Base-by-base conservation (phyloP, 129 eudicot species). In the Calendula officinalis region DNA sequence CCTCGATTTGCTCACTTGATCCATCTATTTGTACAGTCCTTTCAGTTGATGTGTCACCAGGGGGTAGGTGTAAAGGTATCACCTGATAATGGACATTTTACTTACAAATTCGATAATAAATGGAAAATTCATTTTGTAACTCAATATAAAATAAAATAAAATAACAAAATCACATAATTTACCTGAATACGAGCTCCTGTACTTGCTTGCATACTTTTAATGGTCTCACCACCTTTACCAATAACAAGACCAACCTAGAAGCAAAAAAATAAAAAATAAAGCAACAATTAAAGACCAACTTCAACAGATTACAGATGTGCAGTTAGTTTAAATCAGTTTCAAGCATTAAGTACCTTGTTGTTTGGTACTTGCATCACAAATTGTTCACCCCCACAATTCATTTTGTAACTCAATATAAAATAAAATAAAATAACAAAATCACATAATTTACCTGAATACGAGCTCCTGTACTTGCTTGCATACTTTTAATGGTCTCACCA, bases 161-260 rank as follows among this genome's bases (percentile, higher is more conserved):
- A 42, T 13, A 2, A 48, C 5, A 64, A 3, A 32, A 41, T 33
- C 4, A 15, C 9, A 49, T 14, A 22, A 22, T 22, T 22, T 22
- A 94, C 99, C 97, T 94, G 97, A 77, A 94, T 87, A 15, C 95
- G 95, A 59, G 99, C 99, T 50, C 97, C 97, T 15, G 97, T 73
- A 58, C 69, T 77, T 12, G 83, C 84, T 77, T 94, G 99, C 86
- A 94, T 94, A 77, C 48, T 88, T 68, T 88, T 94, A 45, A 94
- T 94, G 60, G 99, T 88, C 76, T 94, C 99, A 5, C 99, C 99
- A 10, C 95, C 95, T 84, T 94, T 94, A 47, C 99, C 99, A 77
- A 94, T 94, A 17, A 94, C 79, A 82, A 94, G 91, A 15, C 99
- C 99, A 76, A 94, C 99, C 99, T 94, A 79, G 16, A 80, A 77